Evolutionary conservation across 306 rosid species (phyloP).

Genomic region (Betula pendula): DNA sequence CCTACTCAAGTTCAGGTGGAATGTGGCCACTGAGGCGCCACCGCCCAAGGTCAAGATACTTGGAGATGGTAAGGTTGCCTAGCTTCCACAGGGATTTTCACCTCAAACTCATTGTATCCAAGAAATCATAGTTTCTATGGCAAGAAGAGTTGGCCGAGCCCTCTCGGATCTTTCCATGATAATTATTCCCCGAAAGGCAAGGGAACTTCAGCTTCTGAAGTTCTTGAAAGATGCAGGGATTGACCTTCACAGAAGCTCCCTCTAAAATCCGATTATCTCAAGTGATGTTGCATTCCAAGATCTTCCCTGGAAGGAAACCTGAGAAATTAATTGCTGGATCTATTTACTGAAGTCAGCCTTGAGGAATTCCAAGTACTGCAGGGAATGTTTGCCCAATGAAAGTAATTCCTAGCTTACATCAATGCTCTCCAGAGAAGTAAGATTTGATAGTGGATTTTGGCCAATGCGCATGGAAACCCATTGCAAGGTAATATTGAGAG

Average conservation of each 20-base stretch:
- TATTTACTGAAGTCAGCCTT: constrained; percentile 56
- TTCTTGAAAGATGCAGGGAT: constrained; percentile 60
- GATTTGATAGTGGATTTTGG: constrained; percentile 58
- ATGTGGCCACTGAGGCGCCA: constrained; percentile 77
- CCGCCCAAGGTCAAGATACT: constrained; percentile 82
- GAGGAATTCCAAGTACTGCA: constrained; percentile 56
- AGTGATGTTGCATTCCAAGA: constrained; percentile 71
- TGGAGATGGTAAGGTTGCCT: constrained; percentile 80
- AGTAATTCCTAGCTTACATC: constrained; percentile 83
- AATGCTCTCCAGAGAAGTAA: constrained; percentile 57
- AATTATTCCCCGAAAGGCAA: constrained; percentile 84
- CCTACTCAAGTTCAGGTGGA: constrained; percentile 70
- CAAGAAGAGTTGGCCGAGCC: constrained; percentile 61
- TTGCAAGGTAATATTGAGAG: constrained; percentile 63
- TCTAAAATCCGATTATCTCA: constrained; percentile 69
- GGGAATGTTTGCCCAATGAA: constrained; percentile 86
- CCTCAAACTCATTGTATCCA: constrained; percentile 77
- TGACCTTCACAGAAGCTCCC: constrained; percentile 76
- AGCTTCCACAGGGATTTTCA: constrained; percentile 74
- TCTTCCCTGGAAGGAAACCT: constrained; percentile 74
- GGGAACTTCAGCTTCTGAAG: constrained; percentile 69
- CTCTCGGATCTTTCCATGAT: constrained; percentile 70
- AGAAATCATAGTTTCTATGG: constrained; percentile 73
- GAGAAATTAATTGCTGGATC: constrained; percentile 78
- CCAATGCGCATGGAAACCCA: constrained; percentile 49